These are phyloP conservation scores for Suillus ampliporus DNA, from an alignment of 768 basidiomycete species.

Conservation along the genomic window DNA sequence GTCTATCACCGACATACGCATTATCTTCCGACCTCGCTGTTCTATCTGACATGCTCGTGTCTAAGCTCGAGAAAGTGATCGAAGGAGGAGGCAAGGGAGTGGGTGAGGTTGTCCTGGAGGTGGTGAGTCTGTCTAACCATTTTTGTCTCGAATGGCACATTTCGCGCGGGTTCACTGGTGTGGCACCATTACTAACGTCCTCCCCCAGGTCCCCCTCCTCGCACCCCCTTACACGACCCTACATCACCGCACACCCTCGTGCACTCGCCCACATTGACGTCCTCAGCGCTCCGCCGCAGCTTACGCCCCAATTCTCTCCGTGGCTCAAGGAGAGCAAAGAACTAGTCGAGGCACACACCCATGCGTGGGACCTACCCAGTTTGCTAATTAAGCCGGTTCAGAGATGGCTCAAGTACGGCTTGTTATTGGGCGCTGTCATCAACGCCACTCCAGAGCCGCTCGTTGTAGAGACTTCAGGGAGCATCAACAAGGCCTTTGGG, in stretches of 20 bases:
- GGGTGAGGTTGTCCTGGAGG: slow-evolving; percentile 70
- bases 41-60: slow-evolving; percentile 71
- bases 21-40: slow-evolving; percentile 73
- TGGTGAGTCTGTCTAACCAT: slow-evolving; percentile 56
- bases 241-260: slow-evolving; percentile 80
- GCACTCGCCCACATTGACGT: slow-evolving; percentile 71
- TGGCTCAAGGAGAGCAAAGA: slow-evolving; percentile 73
- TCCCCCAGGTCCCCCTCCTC: slow-evolving; percentile 67
- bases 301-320: slow-evolving; percentile 43
- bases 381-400: slow-evolving; percentile 98
- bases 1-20: slow-evolving; percentile 69
- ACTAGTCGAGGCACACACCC: slow-evolving; percentile 72
- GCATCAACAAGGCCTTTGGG: slow-evolving; percentile 1
- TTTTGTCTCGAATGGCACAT: slow-evolving; percentile 5
- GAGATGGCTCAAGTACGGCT: slow-evolving; percentile 90
- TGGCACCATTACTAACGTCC: slow-evolving; percentile 9
- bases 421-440: slow-evolving; percentile 79
- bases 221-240: slow-evolving; percentile 77
- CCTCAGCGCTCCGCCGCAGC: slow-evolving; percentile 48
- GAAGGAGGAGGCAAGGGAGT: slow-evolving; percentile 74
- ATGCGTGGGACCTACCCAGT: slow-evolving; percentile 92
- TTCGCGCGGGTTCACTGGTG: no score
- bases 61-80: slow-evolving; percentile 67
- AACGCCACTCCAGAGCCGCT: slow-evolving; percentile 68
- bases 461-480: slow-evolving; percentile 13